Base-by-base conservation (phyloP, 306 rosid species). In the Medicago ruthenica region DNA sequence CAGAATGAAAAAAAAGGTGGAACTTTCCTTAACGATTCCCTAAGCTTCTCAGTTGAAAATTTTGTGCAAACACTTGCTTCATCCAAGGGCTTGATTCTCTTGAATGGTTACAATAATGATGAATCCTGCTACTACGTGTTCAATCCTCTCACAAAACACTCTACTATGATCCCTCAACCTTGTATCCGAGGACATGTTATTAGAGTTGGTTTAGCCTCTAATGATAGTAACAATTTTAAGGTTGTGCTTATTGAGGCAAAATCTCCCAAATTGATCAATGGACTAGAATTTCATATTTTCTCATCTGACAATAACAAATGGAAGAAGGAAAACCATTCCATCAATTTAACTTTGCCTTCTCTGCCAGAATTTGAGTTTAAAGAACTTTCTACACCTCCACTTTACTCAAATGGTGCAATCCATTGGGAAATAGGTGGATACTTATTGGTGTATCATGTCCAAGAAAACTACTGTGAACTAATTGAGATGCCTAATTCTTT, bases 341-440 rank as follows among this genome's bases (percentile, higher is more conserved):
- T 39, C 41, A 21, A 72, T 9, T 18, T 83, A 72, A 60, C 76
- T 48, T 1, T 67, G 9, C 34, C 79, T 20, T 60, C 76, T 67
- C 34, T 76, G 76, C 80, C 76, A 9, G 74, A 76, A 59, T 9
- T 51, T 1, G 82, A 84, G 82, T 80, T 84, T 22, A 72, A 60
- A 42, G 77, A 84, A n/a, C 82, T 76, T 15, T 18, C 18, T 0
- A 58, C 17, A 0, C 67, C 48, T 7, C 82, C 84, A 40, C 82
- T 84, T 31, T 76, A 84, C 62, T 72, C 82, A 15, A 76, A 84
- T 16, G 80, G 87, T 14, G 60, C 77, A 20, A 59, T 80, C 31
- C 82, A 76, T 60, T 83, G 84, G 87, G 87, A 83, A 76, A 76
- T 83, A 5, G 51, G 73, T 40, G 87, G 87, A 34, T 13, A 83